Evolutionary conservation across 1,284 basidiomycete genomes (phyloP).

Genomic region (Ceratobasidium sp.): DNA sequence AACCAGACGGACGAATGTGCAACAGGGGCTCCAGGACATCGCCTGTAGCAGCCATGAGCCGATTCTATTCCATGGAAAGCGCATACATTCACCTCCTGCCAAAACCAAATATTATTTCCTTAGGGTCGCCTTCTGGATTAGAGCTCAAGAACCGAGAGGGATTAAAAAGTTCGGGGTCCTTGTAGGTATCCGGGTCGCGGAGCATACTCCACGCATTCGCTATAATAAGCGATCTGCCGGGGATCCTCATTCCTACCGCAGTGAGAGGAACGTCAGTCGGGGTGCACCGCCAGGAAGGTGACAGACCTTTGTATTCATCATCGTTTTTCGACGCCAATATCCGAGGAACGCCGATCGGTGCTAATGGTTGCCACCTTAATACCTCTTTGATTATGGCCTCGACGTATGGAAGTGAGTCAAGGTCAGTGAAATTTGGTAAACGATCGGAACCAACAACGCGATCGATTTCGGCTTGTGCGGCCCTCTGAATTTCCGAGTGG

Average conservation of each 20-base stretch:
- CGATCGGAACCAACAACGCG: constrained; percentile 23
- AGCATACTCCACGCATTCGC: constrained; percentile 18
- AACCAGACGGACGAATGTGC: constrained; percentile 37
- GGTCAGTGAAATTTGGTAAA: constrained; percentile 30
- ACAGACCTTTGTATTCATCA: constrained; percentile 15
- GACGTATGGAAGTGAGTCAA: constrained; percentile 35
- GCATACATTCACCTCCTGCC: constrained; percentile 13
- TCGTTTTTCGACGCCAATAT: not conserved
- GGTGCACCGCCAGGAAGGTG: not conserved
- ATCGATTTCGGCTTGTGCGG: constrained; percentile 37
- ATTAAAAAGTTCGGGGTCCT: constrained; percentile 10
- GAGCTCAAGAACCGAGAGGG: constrained; percentile 2
- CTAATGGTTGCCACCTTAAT: constrained; percentile 40
- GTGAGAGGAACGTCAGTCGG: not conserved
- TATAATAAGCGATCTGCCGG: not conserved
- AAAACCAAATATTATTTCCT: constrained; percentile 28
- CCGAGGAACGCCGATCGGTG: constrained; percentile 42
- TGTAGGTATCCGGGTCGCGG: constrained; percentile 16
- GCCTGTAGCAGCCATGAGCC: not conserved
- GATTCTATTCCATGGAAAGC: not conserved
- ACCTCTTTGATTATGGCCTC: constrained; percentile 41
- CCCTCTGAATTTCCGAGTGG: constrained; percentile 18
- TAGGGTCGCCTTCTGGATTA: not conserved
- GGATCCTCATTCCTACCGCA: constrained; percentile 14
- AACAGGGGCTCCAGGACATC: constrained; percentile 22